phyloP scores from a whole-genome alignment of 768 basidiomycete species.

The Lactifluus hygrophoroides region DNA sequence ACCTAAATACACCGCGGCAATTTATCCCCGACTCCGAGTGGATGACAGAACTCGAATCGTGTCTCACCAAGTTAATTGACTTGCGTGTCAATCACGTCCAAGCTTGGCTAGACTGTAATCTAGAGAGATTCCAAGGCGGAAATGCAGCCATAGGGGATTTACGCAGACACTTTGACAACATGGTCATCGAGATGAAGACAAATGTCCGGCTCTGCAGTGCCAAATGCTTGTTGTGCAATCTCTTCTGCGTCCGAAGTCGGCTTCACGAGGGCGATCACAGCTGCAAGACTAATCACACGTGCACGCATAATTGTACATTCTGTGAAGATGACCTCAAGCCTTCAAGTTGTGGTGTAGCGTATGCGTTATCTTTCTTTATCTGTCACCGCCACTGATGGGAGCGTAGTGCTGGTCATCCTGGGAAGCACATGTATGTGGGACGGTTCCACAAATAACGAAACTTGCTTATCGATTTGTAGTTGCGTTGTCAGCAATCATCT shows the following conservation, averaged over 20 bases:
- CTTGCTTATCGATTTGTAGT: slow-evolving; percentile 25
- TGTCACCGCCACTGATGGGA: not conserved
- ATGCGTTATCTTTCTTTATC: slow-evolving; percentile 22
- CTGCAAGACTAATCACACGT: slow-evolving; percentile 43
- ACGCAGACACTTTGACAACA: slow-evolving; percentile 36
- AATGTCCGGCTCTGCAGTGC: slow-evolving; percentile 42
- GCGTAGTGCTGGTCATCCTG: slow-evolving; percentile 47
- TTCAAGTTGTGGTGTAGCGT: slow-evolving; percentile 47
- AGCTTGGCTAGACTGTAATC: slow-evolving; percentile 45
- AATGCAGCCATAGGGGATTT: slow-evolving; percentile 41
- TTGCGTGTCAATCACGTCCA: slow-evolving; percentile 39
- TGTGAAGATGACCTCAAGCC: slow-evolving; percentile 27
- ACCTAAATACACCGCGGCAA: slow-evolving; percentile 27
- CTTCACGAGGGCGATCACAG: slow-evolving; percentile 42
- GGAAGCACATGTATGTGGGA: slow-evolving; percentile 44
- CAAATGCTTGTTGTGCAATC: slow-evolving; percentile 39
- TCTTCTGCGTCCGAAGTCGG: slow-evolving; percentile 40
- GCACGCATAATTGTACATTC: slow-evolving; percentile 37
- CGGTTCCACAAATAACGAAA: not conserved
- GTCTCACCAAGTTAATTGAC: slow-evolving; percentile 35
- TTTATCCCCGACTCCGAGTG: slow-evolving; percentile 35
- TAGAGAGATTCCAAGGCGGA: slow-evolving; percentile 35
- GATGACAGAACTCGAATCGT: slow-evolving; percentile 30
- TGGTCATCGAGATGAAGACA: slow-evolving; percentile 38
- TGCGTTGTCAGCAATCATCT: slow-evolving; percentile 43